A percentile compares a stretch with the other conserved stretches of the same genome.
These are phyloP conservation scores for Melocanna baccifera DNA, from an alignment of 176 grass and related monocot genomes.

Conservation along the genomic window DNA sequence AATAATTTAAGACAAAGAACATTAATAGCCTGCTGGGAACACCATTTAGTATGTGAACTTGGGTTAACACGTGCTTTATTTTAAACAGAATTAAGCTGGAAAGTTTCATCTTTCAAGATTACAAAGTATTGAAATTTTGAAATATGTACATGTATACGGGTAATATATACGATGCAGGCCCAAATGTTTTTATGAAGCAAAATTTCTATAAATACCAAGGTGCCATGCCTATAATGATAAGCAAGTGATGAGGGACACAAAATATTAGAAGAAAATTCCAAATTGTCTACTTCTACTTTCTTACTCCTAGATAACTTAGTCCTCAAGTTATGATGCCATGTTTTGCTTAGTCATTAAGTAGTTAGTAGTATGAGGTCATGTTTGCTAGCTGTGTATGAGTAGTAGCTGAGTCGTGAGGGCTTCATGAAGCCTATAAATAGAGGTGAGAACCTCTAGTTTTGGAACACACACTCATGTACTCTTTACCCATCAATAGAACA, in stretches of 20 bases:
- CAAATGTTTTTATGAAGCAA: conserved; percentile 6
- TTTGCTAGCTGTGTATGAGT: too few species aligned
- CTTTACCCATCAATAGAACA: neutral
- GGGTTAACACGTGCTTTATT: neutral
- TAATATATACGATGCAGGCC: neutral
- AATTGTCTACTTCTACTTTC: too few species aligned
- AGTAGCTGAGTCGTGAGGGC: too few species aligned
- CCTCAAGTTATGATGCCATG: too few species aligned
- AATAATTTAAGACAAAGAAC: neutral
- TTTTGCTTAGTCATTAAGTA: too few species aligned
- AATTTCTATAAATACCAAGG: neutral
- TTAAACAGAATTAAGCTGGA: neutral
- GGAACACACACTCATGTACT: neutral
- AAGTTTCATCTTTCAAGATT: conserved; percentile 8
- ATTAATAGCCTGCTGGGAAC: neutral
- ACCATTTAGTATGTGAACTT: neutral
- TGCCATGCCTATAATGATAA: neutral
- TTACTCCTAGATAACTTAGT: neutral
- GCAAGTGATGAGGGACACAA: neutral
- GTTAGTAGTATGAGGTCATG: too few species aligned
- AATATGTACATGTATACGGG: neutral
- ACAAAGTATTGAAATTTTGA: neutral
- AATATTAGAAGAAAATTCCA: too few species aligned
- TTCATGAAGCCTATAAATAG: too few species aligned
- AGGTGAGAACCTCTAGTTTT: too few species aligned